Conservation (phyloP, 768 basidiomycete genomes). For the Agaricus subrufescens region DNA sequence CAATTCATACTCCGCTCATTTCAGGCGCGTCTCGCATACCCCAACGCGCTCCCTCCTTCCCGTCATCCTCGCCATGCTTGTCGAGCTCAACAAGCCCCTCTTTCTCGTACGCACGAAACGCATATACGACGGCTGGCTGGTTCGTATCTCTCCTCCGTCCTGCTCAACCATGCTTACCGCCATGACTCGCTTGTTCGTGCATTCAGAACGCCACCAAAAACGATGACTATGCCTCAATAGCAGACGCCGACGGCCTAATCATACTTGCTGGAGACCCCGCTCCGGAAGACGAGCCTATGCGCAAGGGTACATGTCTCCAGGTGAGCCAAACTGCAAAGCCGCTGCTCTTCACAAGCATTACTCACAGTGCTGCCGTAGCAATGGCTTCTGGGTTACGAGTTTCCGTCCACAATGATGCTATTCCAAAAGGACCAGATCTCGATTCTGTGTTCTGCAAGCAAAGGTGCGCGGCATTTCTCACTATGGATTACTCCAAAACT, state of each 20-base stretch:
- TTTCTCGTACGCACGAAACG: slow-evolving; percentile 55
- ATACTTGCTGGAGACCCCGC: slow-evolving; percentile 75
- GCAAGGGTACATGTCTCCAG: slow-evolving; percentile 90
- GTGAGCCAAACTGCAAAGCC: slow-evolving; percentile 35
- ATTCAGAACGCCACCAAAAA: slow-evolving; percentile 58
- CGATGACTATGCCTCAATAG: slow-evolving; percentile 68
- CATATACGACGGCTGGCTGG: slow-evolving; percentile 61
- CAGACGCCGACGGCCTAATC: slow-evolving; percentile 64
- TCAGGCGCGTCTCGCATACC: slow-evolving; percentile 19
- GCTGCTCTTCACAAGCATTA: slow-evolving; percentile 6
- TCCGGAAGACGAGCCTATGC: slow-evolving; percentile 84
- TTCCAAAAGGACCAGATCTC: slow-evolving; percentile 73
- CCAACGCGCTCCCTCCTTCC: slow-evolving; percentile 22
- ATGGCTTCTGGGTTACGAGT: slow-evolving; percentile 96
- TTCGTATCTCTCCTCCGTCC: slow-evolving; percentile 26
- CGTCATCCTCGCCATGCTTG: slow-evolving; percentile 43
- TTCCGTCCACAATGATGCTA: slow-evolving; percentile 88
- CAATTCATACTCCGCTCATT: slow-evolving; percentile 24
- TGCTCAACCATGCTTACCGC: background rate
- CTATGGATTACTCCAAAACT: slow-evolving; percentile 2
- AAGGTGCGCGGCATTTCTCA: slow-evolving; percentile 49
- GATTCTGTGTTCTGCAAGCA: slow-evolving; percentile 83
- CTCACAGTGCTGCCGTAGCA: slow-evolving; percentile 49
- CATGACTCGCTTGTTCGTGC: slow-evolving; percentile 11
- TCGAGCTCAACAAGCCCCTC: slow-evolving; percentile 64